phyloP scores from a whole-genome alignment of 2,329 filamentous ascomycete genomes.

The Pseudonectria foliicola region DNA sequence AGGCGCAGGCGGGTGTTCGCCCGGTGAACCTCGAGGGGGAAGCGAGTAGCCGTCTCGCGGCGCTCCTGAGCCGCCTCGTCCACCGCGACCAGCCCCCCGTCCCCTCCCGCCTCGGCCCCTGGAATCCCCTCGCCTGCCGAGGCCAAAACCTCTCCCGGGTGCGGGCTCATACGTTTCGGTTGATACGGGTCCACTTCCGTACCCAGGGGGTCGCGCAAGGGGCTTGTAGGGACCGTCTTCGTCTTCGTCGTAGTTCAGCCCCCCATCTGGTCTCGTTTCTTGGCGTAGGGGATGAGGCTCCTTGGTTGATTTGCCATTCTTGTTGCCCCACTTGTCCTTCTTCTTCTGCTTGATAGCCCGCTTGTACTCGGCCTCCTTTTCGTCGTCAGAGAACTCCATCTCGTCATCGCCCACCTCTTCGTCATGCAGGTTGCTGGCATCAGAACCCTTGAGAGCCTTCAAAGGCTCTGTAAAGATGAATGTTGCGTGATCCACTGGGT shows the following conservation, averaged over 20 bases:
- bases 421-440: slow-evolving; percentile 91
- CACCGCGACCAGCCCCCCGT: slow-evolving; percentile 34
- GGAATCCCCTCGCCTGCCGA: slow-evolving; percentile 38
- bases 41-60: slow-evolving; percentile 36
- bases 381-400: slow-evolving; percentile 93
- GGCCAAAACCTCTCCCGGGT: slow-evolving; percentile 23
- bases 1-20: slow-evolving; percentile 22
- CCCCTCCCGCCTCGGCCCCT: slow-evolving; percentile 38
- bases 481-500: slow-evolving; percentile 68
- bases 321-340: slow-evolving; percentile 40
- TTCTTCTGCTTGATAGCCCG: slow-evolving; percentile 60
- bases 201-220: slow-evolving; percentile 59
- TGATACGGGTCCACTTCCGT: slow-evolving; percentile 42
- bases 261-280: slow-evolving; percentile 32
- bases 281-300: slow-evolving; percentile 35
- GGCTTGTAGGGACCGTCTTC: slow-evolving; percentile 66
- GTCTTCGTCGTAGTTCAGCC: slow-evolving; percentile 61
- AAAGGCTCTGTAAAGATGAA: slow-evolving; percentile 84
- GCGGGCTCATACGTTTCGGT: slow-evolving; percentile 30
- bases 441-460: slow-evolving; percentile 74
- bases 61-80: slow-evolving; percentile 27
- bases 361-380: slow-evolving; percentile 82
- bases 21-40: slow-evolving; percentile 26
- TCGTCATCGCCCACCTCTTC: slow-evolving; percentile 84
- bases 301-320: slow-evolving; percentile 30